phyloP scores from a whole-genome alignment of 2,329 filamentous ascomycete genomes.

The Neoscytalidium dimidiatum region DNA sequence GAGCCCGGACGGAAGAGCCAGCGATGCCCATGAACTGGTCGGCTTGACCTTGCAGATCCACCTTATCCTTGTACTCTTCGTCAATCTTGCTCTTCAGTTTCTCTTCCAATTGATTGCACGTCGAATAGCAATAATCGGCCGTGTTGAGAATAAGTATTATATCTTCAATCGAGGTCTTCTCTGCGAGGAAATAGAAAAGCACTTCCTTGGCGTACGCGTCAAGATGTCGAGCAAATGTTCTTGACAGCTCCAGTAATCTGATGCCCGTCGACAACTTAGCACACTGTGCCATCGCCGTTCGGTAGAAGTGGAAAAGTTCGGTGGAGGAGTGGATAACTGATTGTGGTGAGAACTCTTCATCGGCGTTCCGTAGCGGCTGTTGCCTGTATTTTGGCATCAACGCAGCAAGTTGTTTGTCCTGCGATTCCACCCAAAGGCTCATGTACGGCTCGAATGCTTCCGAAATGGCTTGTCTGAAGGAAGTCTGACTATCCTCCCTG shows the following conservation, averaged over 20 bases:
- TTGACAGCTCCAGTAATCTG: slow-evolving; percentile 79
- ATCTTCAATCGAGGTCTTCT: slow-evolving; percentile 69
- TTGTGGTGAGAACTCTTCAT: slow-evolving; percentile 91
- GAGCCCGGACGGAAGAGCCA: slow-evolving; percentile 77
- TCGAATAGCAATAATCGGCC: slow-evolving; percentile 94
- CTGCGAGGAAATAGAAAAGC: slow-evolving; percentile 69
- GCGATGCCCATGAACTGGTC: slow-evolving; percentile 96
- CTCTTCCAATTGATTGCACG: slow-evolving; percentile 90
- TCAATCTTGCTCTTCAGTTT: slow-evolving; percentile 92
- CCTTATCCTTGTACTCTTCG: slow-evolving; percentile 67
- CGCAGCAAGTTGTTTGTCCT: slow-evolving; percentile 81
- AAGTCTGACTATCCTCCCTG: slow-evolving; percentile 71
- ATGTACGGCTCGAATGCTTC: slow-evolving; percentile 97
- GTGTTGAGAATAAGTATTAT: slow-evolving; percentile 89
- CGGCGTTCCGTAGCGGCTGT: slow-evolving; percentile 75
- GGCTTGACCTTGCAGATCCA: slow-evolving; percentile 90
- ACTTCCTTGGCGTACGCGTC: slow-evolving; percentile 96
- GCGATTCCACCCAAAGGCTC: slow-evolving; percentile 94
- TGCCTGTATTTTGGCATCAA: slow-evolving; percentile 87
- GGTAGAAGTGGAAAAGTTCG: slow-evolving; percentile 96
- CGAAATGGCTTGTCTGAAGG: slow-evolving; percentile 88
- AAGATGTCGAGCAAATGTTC: slow-evolving; percentile 85
- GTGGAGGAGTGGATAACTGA: slow-evolving; percentile 92
- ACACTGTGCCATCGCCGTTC: slow-evolving; percentile 88
- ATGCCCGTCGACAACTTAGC: slow-evolving; percentile 93